Conservation (phyloP, 163 green algal genomes). For the Scenedesmus sp. region DNA sequence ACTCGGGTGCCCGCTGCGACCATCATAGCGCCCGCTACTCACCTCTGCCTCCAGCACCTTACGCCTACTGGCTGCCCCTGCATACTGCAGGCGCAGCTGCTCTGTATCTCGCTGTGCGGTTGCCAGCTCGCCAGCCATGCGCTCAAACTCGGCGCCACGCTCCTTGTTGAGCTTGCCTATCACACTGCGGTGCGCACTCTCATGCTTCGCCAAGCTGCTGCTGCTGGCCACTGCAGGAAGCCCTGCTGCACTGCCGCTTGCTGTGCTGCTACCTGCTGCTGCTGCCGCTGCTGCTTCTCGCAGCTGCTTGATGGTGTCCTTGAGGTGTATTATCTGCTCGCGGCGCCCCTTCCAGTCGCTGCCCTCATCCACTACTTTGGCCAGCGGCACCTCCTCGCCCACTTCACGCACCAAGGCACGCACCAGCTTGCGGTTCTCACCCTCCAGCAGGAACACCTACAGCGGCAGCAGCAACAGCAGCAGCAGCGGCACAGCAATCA, state of each 20-base stretch:
- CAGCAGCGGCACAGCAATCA: background rate
- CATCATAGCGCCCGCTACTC: background rate
- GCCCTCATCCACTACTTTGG: conserved; percentile 67
- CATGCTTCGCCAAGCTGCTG: conserved; percentile 58
- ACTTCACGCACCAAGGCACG: conserved; percentile 72
- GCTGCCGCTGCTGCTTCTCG: conserved; percentile 9
- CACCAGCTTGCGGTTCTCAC: conserved; percentile 68
- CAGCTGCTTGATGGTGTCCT: conserved; percentile 68
- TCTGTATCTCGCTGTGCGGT: conserved; percentile 11
- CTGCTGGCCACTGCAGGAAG: background rate
- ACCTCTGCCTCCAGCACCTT: conserved; percentile 60
- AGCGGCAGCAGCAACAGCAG: background rate
- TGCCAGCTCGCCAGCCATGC: conserved; percentile 47
- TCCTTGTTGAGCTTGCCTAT: conserved; percentile 56
- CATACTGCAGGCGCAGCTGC: conserved; percentile 46
- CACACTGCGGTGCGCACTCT: conserved; percentile 50
- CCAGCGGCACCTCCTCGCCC: conserved; percentile 69
- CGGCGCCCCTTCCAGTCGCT: conserved; percentile 72
- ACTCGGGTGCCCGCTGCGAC: background rate
- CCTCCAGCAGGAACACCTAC: conserved; percentile 67
- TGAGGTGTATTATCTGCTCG: conserved; percentile 74
- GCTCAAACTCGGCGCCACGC: conserved; percentile 39
- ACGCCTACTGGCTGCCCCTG: conserved; percentile 54
- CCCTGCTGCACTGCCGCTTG: background rate
- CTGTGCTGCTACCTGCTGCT: background rate